Evolutionary conservation across 2,329 filamentous ascomycete species (phyloP).

Genomic region (Fusarium nodosum): DNA sequence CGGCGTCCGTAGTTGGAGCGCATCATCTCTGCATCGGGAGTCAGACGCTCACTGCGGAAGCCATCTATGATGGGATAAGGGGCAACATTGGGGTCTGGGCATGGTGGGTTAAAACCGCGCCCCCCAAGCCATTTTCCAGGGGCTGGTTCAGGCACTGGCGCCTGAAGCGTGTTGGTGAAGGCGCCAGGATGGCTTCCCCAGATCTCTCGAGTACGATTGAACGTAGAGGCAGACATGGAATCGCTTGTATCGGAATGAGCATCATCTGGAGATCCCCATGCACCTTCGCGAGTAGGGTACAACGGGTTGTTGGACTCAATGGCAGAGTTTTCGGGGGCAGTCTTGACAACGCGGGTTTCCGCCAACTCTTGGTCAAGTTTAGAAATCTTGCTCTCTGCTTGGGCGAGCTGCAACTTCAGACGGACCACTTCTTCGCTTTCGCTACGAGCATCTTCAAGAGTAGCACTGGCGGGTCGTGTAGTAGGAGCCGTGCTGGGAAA

Average conservation of each 20-base stretch:
- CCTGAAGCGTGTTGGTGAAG: constrained; percentile 55
- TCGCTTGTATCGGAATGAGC: constrained; percentile 70
- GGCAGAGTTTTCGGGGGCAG: constrained; percentile 57
- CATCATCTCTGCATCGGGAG: constrained; percentile 64
- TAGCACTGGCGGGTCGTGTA: constrained; percentile 67
- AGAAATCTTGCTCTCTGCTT: constrained; percentile 77
- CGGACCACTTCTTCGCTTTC: constrained; percentile 72
- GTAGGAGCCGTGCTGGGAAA: constrained; percentile 63
- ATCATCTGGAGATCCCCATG: constrained; percentile 69
- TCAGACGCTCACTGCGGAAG: constrained; percentile 62
- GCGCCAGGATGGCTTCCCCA: constrained; percentile 66
- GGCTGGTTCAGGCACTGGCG: constrained; percentile 55
- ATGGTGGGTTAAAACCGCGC: constrained; percentile 57
- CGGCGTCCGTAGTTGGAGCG: constrained; percentile 61
- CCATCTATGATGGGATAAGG: constrained; percentile 57
- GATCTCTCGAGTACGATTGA: constrained; percentile 68
- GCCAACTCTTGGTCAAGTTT: constrained; percentile 79
- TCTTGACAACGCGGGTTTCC: constrained; percentile 71
- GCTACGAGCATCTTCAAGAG: constrained; percentile 58
- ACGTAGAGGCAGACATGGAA: constrained; percentile 63
- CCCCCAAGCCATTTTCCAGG: constrained; percentile 61
- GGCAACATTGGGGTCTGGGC: constrained; percentile 56
- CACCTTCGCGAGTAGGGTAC: constrained; percentile 56
- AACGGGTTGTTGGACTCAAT: constrained; percentile 43
- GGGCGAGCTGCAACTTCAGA: constrained; percentile 78